Evolutionary conservation across 176 grass and related monocot genomes (phyloP).

Genomic region (Aegilops tauschii): DNA sequence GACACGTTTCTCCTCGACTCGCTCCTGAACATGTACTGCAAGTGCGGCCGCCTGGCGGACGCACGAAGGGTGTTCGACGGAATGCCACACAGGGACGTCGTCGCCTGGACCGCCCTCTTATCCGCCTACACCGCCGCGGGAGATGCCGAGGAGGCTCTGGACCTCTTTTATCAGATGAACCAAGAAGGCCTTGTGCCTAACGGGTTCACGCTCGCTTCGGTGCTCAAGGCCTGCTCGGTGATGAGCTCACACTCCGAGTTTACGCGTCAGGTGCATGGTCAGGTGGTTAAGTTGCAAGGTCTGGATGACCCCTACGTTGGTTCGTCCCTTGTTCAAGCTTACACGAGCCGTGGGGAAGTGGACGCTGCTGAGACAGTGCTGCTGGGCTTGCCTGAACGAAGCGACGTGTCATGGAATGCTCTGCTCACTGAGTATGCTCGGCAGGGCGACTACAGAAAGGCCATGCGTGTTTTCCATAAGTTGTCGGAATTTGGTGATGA

Average conservation of each 20-base stretch:
- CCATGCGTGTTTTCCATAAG: slow-evolving; percentile 23
- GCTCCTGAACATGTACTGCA: slow-evolving; percentile 20
- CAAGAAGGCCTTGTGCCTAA: slow-evolving; percentile 1
- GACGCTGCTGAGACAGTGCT: slow-evolving; percentile 30
- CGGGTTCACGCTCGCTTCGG: slow-evolving; percentile 21
- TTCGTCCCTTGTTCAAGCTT: slow-evolving; percentile 35
- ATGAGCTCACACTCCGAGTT: slow-evolving; percentile 7
- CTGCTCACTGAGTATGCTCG: slow-evolving; percentile 31
- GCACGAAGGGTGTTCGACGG: slow-evolving; percentile 43
- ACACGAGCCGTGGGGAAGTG: slow-evolving; percentile 20
- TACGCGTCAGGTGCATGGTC: slow-evolving; percentile 26
- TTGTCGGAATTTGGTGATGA: slow-evolving; percentile 18
- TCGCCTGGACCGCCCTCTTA: slow-evolving; percentile 31
- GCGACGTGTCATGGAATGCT: slow-evolving; percentile 38
- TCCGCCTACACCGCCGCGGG: background rate
- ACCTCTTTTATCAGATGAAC: slow-evolving; percentile 21
- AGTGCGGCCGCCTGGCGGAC: background rate
- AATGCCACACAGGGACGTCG: slow-evolving; percentile 43
- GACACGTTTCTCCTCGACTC: slow-evolving; percentile 32
- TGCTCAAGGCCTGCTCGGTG: slow-evolving; percentile 28
- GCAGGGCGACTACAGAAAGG: background rate
- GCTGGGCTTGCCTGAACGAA: slow-evolving; percentile 7
- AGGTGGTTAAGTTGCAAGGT: slow-evolving; percentile 28
- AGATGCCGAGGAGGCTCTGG: background rate
- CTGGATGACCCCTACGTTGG: slow-evolving; percentile 29